Evolutionary conservation across 768 basidiomycete species (phyloP), one percentile per base, ranked within the genome.

Genomic region (Lactarius hatsudake): DNA sequence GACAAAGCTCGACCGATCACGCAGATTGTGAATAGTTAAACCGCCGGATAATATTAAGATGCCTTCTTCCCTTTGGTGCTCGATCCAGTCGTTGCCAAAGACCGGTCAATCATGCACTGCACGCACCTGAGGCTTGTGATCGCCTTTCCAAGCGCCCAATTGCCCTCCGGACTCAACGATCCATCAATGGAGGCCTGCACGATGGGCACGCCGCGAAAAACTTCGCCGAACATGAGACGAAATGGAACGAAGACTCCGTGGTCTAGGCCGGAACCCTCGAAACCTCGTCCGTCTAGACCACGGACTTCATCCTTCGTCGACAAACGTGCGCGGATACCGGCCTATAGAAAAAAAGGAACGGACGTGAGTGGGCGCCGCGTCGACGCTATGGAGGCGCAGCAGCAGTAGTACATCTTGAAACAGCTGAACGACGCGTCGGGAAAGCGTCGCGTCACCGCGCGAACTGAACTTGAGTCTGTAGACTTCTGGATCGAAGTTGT

Each of bases 181-280:
- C 80, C 78, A 69, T 90, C 86, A 61, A 92, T 87, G 42, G 86
- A 87, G 2, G 84, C 87, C 76, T 92, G 82, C 23, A 92, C 83
- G 71, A 93, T 82, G 2, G 91, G 91, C 20, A 93, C 77, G 6
- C 82, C 80, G 30, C 73, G 80, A 64, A 87, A 83, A 57, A 82
- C 81, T 57, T 87, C 83, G 8, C 88, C 88, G 72, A 93, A 92
- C 91, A 93, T 93, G 66, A 88, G 74, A 55, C 81, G 79, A 80
- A 93, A 91, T 2, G 91, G 91, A 15, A 93, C 79, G 74, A 92
- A 93, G 55, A 92, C 89, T 28, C 91, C 91, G 71, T 91, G 90
- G 72, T 91, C 90, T 0, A 91, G 76, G 7, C 90, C 90, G 0
- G 88, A 83, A 0, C 87, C 88, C 56, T 71, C 57, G 72, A 84